Conservation (phyloP, 768 basidiomycete genomes). For the Tricholoma bakamatsutake region DNA sequence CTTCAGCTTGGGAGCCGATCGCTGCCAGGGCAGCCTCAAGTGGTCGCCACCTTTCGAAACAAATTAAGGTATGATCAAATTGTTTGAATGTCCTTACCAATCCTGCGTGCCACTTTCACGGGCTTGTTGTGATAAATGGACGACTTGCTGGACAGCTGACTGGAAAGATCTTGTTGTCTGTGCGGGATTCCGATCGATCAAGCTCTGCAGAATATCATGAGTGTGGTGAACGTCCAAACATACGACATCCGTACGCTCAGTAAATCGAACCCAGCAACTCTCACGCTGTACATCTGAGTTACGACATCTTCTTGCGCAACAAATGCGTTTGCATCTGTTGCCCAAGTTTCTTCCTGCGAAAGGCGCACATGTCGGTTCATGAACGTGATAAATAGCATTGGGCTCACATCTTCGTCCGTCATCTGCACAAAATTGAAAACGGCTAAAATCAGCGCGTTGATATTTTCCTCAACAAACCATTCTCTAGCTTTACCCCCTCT, state of each 20-base stretch:
- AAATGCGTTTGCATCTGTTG: conserved; percentile 83
- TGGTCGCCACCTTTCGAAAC: conserved; percentile 73
- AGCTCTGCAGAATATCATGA: conserved; percentile 30
- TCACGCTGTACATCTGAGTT: conserved; percentile 70
- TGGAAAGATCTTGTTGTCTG: conserved; percentile 52
- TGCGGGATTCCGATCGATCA: conserved; percentile 51
- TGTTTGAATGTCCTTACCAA: conserved; percentile 42
- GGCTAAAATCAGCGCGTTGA: conserved; percentile 43
- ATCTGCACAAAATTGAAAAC: conserved; percentile 78
- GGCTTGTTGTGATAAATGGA: conserved; percentile 49
- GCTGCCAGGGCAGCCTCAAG: conserved; percentile 82
- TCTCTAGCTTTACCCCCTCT: conserved; percentile 59
- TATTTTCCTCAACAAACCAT: conserved; percentile 53
- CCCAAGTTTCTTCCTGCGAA: conserved; percentile 84
- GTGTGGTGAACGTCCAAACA: background rate
- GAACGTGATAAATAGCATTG: conserved; percentile 3
- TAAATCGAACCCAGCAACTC: conserved; percentile 82
- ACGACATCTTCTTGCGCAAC: conserved; percentile 95
- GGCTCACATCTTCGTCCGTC: conserved; percentile 78
- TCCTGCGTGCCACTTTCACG: conserved; percentile 49
- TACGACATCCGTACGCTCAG: conserved; percentile 46
- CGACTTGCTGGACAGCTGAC: conserved; percentile 43
- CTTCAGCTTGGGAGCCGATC: conserved; percentile 75
- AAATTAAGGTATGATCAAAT: conserved; percentile 4
- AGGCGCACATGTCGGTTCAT: background rate